Conservation (phyloP, 2,329 filamentous ascomycete species). For the Botrytis byssoidea region DNA sequence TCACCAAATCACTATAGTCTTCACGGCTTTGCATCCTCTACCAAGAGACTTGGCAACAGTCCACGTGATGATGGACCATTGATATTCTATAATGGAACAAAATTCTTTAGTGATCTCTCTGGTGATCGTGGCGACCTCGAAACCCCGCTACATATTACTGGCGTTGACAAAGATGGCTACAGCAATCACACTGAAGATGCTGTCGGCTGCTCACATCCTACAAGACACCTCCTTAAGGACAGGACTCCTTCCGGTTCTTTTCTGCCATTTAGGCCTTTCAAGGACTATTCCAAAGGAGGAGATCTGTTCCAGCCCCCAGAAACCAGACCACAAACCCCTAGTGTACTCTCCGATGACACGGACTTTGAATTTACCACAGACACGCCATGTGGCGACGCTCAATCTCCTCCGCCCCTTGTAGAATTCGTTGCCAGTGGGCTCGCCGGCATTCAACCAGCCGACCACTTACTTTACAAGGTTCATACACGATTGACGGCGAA, state of each 20-base stretch:
- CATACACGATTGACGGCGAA: slow-evolving; percentile 34
- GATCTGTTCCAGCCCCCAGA: slow-evolving; percentile 26
- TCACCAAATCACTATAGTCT: slow-evolving; percentile 3
- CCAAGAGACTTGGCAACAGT: slow-evolving; percentile 36
- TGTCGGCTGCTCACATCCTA: slow-evolving; percentile 24
- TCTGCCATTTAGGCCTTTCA: slow-evolving; percentile 48
- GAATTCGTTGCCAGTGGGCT: slow-evolving; percentile 57
- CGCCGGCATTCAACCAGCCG: slow-evolving; percentile 59
- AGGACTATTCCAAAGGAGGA: slow-evolving; percentile 40
- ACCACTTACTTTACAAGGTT: slow-evolving; percentile 60
- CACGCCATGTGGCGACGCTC: neutral
- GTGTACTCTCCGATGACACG: slow-evolving; percentile 26
- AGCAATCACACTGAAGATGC: slow-evolving; percentile 28
- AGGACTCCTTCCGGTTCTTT: slow-evolving; percentile 28
- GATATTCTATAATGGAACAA: slow-evolving; percentile 78
- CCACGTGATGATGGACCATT: slow-evolving; percentile 66
- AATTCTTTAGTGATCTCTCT: slow-evolving; percentile 78
- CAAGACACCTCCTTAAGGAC: neutral
- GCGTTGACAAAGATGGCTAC: slow-evolving; percentile 44
- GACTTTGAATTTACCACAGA: slow-evolving; percentile 39
- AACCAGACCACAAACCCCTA: slow-evolving; percentile 31
- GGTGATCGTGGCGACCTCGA: slow-evolving; percentile 57
- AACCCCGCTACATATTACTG: slow-evolving; percentile 50
- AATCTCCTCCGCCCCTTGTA: slow-evolving; percentile 26
- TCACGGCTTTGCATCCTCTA: neutral